These are phyloP conservation scores for Spatholobus suberectus DNA, from an alignment of 306 rosid species.

Conservation along the genomic window DNA sequence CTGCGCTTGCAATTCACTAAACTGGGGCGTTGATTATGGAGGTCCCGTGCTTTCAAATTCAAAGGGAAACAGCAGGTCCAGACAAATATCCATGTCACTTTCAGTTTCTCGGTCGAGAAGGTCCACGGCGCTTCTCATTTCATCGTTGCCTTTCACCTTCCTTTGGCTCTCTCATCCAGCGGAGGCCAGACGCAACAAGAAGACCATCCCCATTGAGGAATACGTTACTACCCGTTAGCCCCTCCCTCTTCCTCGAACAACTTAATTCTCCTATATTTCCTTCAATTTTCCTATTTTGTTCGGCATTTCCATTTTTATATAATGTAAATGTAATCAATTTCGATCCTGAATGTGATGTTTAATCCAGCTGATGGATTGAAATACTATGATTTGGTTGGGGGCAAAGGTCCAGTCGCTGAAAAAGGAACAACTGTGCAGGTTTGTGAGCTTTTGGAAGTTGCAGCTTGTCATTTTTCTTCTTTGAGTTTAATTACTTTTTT, in stretches of 20 bases:
- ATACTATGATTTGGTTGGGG: conserved; percentile 86
- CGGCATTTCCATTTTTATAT: too few species aligned
- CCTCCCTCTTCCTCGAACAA: neutral
- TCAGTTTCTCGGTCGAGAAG: conserved; percentile 64
- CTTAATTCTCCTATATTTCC: too few species aligned
- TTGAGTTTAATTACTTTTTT: too few species aligned
- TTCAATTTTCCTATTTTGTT: neutral
- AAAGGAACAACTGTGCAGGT: conserved; percentile 87
- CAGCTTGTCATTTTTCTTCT: neutral
- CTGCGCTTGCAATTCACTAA: neutral
- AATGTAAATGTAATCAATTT: neutral
- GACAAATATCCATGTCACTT: neutral
- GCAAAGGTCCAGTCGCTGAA: conserved; percentile 77
- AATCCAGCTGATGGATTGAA: conserved; percentile 80
- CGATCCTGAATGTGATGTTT: conserved; percentile 14
- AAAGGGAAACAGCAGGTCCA: neutral
- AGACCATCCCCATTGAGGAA: conserved; percentile 69
- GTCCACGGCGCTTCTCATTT: conserved; percentile 64
- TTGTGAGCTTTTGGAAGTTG: neutral
- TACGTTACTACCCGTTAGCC: conserved; percentile 67
- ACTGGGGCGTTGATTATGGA: conserved; percentile 18
- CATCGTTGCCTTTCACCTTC: conserved; percentile 58
- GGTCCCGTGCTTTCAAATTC: neutral
- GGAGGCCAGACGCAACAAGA: conserved; percentile 75
- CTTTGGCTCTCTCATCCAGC: conserved; percentile 48